Percentiles rank a stretch among this genome's conserved stretches.
These are phyloP conservation scores for Sphaerosporella brunnea DNA, from an alignment of 495 filamentous ascomycete genomes.

Conservation along the genomic window DNA sequence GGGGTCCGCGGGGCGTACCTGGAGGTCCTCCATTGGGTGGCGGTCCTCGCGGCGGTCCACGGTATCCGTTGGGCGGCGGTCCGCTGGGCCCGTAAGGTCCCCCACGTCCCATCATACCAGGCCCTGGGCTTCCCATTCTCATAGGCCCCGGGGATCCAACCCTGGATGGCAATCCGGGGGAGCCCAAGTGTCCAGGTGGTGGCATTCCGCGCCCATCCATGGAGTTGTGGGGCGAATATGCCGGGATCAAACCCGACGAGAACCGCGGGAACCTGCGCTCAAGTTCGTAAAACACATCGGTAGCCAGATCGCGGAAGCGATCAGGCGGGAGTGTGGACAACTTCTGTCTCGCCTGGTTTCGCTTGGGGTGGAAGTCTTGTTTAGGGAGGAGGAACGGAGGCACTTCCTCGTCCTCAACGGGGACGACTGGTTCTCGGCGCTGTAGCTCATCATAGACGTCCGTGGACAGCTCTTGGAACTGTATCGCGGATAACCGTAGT, in stretches of 20 bases:
- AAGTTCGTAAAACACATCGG: constrained; percentile 87
- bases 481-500: constrained; percentile 66
- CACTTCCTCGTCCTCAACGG: constrained; percentile 29
- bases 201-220: constrained; percentile 18
- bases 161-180: constrained; percentile 19
- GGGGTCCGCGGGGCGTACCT: constrained; percentile 32
- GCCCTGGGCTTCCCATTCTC: constrained; percentile 17
- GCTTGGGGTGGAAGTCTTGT: constrained; percentile 80
- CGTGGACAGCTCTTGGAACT: constrained; percentile 92
- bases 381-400: constrained; percentile 65
- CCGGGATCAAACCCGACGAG: constrained; percentile 33
- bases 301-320: constrained; percentile 77
- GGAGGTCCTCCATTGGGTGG: constrained; percentile 27
- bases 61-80: constrained; percentile 18
- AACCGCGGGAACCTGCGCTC: constrained; percentile 68
- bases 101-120: constrained; percentile 13
- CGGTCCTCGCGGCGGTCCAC: constrained; percentile 23
- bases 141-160: constrained; percentile 11
- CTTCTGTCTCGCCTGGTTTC: constrained; percentile 89
- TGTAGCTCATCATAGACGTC: constrained; percentile 94
- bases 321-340: constrained; percentile 69
- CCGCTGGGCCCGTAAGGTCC: constrained; percentile 11
- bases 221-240: constrained; percentile 39
- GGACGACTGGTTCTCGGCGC: constrained; percentile 41
- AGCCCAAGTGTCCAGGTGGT: constrained; percentile 8